These are phyloP conservation scores for Santalum album DNA, from an alignment of 164 flowering plant species.

Conservation along the genomic window DNA sequence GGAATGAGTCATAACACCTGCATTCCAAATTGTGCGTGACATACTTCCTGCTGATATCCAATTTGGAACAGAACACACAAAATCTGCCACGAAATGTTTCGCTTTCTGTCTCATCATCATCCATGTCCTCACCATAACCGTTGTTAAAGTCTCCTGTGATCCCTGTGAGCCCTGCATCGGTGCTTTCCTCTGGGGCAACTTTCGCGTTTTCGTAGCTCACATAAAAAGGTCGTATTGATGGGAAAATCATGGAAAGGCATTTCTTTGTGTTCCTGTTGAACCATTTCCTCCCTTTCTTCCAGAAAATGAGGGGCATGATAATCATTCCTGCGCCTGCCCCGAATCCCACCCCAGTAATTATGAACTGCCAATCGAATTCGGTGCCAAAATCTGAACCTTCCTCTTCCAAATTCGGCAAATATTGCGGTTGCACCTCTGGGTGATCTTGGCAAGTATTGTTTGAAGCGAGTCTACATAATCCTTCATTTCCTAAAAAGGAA, in stretches of 20 bases:
- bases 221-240: slow-evolving; percentile 19
- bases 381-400: too few relatives aligned
- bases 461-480: slow-evolving; percentile 20
- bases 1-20: slow-evolving; percentile 31
- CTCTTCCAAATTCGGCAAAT: too few relatives aligned
- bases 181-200: slow-evolving; percentile 21
- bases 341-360: too few relatives aligned
- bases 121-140: slow-evolving; percentile 7
- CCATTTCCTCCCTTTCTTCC: slow-evolving; percentile 25
- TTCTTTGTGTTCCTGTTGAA: slow-evolving; percentile 20
- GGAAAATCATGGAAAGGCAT: slow-evolving; percentile 18
- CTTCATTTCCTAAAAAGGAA: slow-evolving; percentile 22
- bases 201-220: slow-evolving; percentile 7
- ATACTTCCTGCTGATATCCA: slow-evolving; percentile 33
- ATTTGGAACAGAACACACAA: slow-evolving; percentile 60
- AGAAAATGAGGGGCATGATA: too few relatives aligned
- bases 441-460: too few relatives aligned
- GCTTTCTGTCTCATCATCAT: slow-evolving; percentile 10
- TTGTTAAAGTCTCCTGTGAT: slow-evolving; percentile 5
- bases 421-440: too few relatives aligned
- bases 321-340: too few relatives aligned
- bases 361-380: too few relatives aligned
- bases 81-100: slow-evolving; percentile 20
- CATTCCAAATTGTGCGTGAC: slow-evolving; percentile 50
- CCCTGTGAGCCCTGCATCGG: slow-evolving; percentile 16